These are phyloP conservation scores for Aspergillus sojae DNA, from an alignment of 2,329 filamentous ascomycete species.

Conservation along the genomic window DNA sequence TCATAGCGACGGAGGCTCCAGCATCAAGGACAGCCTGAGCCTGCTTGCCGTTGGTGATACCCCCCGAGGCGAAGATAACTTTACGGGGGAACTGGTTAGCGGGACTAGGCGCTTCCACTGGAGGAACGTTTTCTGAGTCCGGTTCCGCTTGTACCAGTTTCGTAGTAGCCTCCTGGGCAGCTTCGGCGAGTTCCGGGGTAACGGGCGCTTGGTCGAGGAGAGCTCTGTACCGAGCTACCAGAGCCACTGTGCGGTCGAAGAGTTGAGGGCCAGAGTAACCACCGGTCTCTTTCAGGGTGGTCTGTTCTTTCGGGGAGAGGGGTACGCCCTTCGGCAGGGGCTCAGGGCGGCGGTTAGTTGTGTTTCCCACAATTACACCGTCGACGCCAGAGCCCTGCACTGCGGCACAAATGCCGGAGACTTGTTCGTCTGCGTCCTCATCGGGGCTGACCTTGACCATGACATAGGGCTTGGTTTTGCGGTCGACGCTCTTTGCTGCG, in stretches of 20 bases:
- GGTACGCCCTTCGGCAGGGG: conserved; percentile 68
- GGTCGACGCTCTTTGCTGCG: conserved; percentile 69
- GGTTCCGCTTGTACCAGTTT: conserved; percentile 24
- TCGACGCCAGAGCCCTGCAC: conserved; percentile 84
- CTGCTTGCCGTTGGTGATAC: conserved; percentile 85
- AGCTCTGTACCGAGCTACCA: conserved; percentile 78
- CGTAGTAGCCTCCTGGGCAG: conserved; percentile 14
- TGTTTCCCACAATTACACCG: conserved; percentile 96
- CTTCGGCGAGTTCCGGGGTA: conserved; percentile 16
- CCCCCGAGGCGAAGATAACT: conserved; percentile 90
- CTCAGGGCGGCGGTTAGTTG: conserved; percentile 78
- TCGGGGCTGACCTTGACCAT: conserved; percentile 99
- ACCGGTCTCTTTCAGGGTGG: conserved; percentile 73
- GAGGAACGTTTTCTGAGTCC: conserved; percentile 22
- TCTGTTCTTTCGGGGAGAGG: conserved; percentile 68
- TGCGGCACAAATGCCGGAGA: conserved; percentile 85
- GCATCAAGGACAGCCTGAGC: conserved; percentile 81
- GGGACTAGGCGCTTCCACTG: conserved; percentile 20
- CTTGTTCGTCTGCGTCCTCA: conserved; percentile 81
- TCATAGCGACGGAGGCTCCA: conserved; percentile 86
- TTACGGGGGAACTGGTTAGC: conserved; percentile 52
- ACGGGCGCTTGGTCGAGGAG: conserved; percentile 60
- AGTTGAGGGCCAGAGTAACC: conserved; percentile 90
- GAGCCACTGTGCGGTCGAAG: conserved; percentile 75
- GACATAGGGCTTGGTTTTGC: conserved; percentile 74